Evolutionary conservation across 2,329 filamentous ascomycete genomes (phyloP), one percentile per base, ranked within the genome.

Genomic region (Ambrosiella xylebori): DNA sequence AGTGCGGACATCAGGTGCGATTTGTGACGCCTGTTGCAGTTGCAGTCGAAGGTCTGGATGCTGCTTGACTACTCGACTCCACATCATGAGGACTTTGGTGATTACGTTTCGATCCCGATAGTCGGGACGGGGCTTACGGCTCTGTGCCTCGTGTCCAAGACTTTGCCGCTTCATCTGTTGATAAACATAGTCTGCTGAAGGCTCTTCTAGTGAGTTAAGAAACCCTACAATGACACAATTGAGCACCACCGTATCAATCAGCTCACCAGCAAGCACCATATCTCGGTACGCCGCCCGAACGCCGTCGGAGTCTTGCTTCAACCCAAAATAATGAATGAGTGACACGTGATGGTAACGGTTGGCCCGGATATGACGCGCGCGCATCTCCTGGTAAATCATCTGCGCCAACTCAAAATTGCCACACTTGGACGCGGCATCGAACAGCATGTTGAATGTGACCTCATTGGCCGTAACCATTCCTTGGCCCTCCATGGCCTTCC

Each of bases 371-470:
- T 79, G 78, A 37, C 93, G 82, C 12, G 68, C 72, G 54, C 77
- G 73, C 83, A 97, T 90, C 70, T 97, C 90, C 59, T 80, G 76
- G 64, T 90, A 81, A 9, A 97, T 79, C 72, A 88, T 86, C 64
- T 96, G 86, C 2, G 89, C 90, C 19, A 97, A 78, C 0, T 75
- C 74, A 63, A 86, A 95, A 65, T 94, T 93, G 44, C 86, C 86
- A 0, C 88, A 82, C 68, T 93, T 94, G 63, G 88, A 80, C 1
- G 93, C 88, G 9, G 88, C 79, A 66, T 96, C 86, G 64, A 95
- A 96, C 11, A 98, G 76, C 52, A 96, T 85, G 66, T 93, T 95
- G 70, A 98, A 94, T 0, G 91, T 95, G n/a, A 89, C 84, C 54
- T 81, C 76, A 64, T 85, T 86, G 40, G 79, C 83, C 63, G 72